Evolutionary conservation across 2,329 filamentous ascomycete genomes (phyloP), one percentile per base, ranked within the genome.

Genomic region (Ophioceras dolichostomum): DNA sequence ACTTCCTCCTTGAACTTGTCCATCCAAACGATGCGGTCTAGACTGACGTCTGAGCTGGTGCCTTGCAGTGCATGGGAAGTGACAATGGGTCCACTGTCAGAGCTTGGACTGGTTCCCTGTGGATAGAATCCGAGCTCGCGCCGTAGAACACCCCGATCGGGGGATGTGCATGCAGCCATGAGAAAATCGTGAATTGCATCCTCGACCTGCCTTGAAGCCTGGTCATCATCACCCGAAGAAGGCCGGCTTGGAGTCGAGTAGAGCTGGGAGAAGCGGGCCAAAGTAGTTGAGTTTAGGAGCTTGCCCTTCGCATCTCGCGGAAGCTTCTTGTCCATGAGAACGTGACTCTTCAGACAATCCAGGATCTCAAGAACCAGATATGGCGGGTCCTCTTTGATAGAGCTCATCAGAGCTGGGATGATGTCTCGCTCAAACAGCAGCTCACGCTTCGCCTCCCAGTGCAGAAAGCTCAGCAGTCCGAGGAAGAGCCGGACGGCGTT

Each of bases 81-180:
- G n/a, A n/a, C n/a, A n/a, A n/a, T n/a, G n/a, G n/a, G n/a, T n/a
- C n/a, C n/a, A n/a, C n/a, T n/a, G n/a, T n/a, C n/a, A n/a, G n/a
- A n/a, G n/a, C n/a, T n/a, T n/a, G n/a, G n/a, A n/a, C n/a, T n/a
- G 21, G 70, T 63, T 10, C 74, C 73, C 29, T 79, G 75, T 6
- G 87, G 84, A 56, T 96, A 96, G 58, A 86, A 83, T n/a, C 87
- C 88, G 26, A 75, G 76, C 40, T 84, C 79, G 4, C 78, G 72
- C 37, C 87, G 73, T 37, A 94, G 62, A 2, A 93, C 70, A 12
- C 89, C 91, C 35, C 80, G 76, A 4, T 68, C 69, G 0, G 78
- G 64, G 30, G 73, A 79, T 1, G 84, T 93, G 57, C 87, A 95
- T 4, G 83, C 70, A 26, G 76, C 65, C 34, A 80, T 58, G 32